A percentile compares a stretch with the other conserved stretches of the same genome.
Evolutionary conservation across 441 rosid genomes (phyloP).

Genomic region (Gossypium aridum): DNA sequence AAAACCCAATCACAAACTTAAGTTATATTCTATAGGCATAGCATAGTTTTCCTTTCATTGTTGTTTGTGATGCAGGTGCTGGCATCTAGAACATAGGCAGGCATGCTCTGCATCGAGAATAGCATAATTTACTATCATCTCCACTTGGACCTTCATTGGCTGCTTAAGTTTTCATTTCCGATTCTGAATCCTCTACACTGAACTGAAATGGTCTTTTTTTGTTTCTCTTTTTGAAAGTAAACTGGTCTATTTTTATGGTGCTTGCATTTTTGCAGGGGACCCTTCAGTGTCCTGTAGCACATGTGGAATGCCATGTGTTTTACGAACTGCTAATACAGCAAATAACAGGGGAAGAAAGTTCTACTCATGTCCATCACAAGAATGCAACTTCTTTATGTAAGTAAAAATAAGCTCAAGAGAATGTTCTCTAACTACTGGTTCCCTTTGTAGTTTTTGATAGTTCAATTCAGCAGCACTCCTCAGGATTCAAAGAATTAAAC

Average conservation of each 20-base stretch:
- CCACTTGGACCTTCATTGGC: background rate
- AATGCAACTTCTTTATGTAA: constrained; percentile 88
- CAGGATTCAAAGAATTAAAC: background rate
- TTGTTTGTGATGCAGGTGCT: background rate
- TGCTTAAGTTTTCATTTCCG: background rate
- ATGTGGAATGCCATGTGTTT: constrained; percentile 57
- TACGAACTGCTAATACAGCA: constrained; percentile 84
- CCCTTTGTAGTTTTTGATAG: background rate
- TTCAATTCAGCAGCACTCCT: background rate
- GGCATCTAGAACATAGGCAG: background rate
- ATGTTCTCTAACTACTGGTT: background rate
- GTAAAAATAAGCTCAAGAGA: constrained; percentile 17
- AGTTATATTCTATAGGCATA: background rate
- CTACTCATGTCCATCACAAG: constrained; percentile 71
- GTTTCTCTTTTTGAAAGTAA: background rate
- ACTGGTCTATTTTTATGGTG: constrained; percentile 5
- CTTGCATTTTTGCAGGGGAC: constrained; percentile 49
- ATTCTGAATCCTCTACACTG: background rate
- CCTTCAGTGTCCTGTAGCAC: constrained; percentile 53
- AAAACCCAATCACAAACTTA: background rate
- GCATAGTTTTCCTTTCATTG: background rate
- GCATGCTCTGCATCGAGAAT: background rate
- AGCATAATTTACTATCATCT: background rate
- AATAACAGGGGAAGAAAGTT: constrained; percentile 90
- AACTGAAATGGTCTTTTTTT: background rate